Conservation (phyloP, 805 yeast genomes). For the Metschnikowia arizonensis region DNA sequence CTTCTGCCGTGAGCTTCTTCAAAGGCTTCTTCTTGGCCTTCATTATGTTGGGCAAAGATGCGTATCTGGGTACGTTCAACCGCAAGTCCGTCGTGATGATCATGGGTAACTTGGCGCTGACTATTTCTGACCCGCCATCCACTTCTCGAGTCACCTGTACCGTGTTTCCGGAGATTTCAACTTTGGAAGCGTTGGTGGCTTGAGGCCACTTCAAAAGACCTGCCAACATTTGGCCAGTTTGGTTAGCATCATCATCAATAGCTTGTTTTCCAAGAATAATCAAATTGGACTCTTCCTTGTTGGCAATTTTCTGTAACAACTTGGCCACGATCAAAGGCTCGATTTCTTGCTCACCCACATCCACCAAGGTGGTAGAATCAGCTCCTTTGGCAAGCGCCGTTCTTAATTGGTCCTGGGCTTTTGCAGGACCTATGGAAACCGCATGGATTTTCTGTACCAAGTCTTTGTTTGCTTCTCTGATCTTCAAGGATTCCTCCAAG, state of each 20-base stretch:
- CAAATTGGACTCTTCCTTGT: conserved; percentile 66
- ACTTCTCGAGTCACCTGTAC: conserved; percentile 83
- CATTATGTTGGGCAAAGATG: conserved; percentile 95
- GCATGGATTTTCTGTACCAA: conserved; percentile 82
- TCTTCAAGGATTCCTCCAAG: conserved; percentile 85
- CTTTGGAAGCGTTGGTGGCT: conserved; percentile 91
- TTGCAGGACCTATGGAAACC: conserved; percentile 83
- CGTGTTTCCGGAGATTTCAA: conserved; percentile 53
- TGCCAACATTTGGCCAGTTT: conserved; percentile 95
- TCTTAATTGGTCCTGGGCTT: conserved; percentile 83
- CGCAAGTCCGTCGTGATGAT: conserved; percentile 90
- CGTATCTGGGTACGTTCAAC: conserved; percentile 91
- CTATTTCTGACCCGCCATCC: conserved; percentile 90
- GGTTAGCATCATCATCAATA: conserved; percentile 91
- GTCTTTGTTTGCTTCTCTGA: conserved; percentile 61
- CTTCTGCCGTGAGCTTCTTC: conserved; percentile 57
- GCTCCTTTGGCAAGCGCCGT: conserved; percentile 94
- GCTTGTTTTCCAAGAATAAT: conserved; percentile 94
- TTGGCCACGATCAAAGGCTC: conserved; percentile 93
- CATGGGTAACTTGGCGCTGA: conserved; percentile 74
- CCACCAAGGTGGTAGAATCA: conserved; percentile 78
- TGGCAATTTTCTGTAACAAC: conserved; percentile 67
- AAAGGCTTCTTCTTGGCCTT: conserved; percentile 97
- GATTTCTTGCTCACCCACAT: conserved; percentile 64
- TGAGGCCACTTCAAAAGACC: conserved; percentile 94